Evolutionary conservation across 2,329 filamentous ascomycete genomes (phyloP).

Genomic region (Claviceps sp.): DNA sequence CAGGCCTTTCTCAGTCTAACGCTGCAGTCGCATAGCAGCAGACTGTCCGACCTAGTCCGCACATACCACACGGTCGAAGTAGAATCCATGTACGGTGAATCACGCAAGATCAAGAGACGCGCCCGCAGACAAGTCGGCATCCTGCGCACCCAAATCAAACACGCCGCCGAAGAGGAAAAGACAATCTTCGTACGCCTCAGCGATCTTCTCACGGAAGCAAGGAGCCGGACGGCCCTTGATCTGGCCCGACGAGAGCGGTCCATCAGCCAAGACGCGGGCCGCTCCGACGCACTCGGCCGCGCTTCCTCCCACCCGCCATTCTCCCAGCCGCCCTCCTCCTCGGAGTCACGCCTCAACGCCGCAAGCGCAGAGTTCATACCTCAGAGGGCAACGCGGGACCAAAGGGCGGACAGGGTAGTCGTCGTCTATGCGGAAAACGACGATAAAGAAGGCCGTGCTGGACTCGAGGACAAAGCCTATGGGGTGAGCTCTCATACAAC

Average conservation of each 20-base stretch:
- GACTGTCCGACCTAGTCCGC: slow-evolving; percentile 24
- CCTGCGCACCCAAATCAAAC: slow-evolving; percentile 28
- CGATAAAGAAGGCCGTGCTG: neutral
- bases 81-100: slow-evolving; percentile 12
- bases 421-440: neutral
- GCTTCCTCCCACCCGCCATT: too few species aligned
- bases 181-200: slow-evolving; percentile 30
- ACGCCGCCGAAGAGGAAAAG: slow-evolving; percentile 32
- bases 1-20: slow-evolving; percentile 29
- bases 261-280: neutral
- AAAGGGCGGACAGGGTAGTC: neutral
- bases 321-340: neutral
- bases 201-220: slow-evolving; percentile 36
- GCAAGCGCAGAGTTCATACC: slow-evolving; percentile 21
- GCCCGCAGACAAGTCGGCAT: slow-evolving; percentile 28
- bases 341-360: slow-evolving; percentile 14
- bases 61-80: slow-evolving; percentile 25
- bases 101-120: slow-evolving; percentile 16
- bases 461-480: neutral
- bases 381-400: neutral
- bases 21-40: slow-evolving; percentile 27
- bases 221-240: slow-evolving; percentile 27
- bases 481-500: neutral
- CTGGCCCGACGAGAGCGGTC: slow-evolving; percentile 16
- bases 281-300: neutral